Base-by-base conservation (phyloP, 2,329 filamentous ascomycete genomes). In the Xylariaceae sp. region DNA sequence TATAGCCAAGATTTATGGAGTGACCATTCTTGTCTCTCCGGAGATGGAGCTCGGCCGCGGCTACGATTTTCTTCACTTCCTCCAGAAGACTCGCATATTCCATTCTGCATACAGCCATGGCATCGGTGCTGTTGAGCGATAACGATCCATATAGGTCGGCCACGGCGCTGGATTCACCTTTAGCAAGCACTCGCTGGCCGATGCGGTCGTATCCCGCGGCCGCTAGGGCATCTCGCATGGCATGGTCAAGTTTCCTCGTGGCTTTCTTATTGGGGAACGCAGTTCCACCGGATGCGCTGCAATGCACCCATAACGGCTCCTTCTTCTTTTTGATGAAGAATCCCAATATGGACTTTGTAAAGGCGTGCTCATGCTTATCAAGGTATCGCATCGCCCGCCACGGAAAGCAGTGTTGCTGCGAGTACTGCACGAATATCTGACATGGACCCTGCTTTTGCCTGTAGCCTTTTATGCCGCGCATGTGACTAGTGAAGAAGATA, bases 401-500 rank as follows among this genome's bases (percentile, higher is more conserved):
- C 17, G 67, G 59, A 48, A 75, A 55, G 53, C 67, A 68, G 59
- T 75, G 73, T 15, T 56, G 44, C 18, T 53, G 60, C 2, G 65
- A 66, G 37, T 34, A 1, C 3, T 30, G 4, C 4, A 64, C 51
- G 13, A 1, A 18, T 1, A 71, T 9, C 7, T 59, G 56, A 61
- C 47, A 62, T n/a, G 54, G 53, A 37, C 68, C 68, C 5, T 9
- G 3, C 17, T 2, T n/a, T 34, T 61, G 18, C n/a, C 50, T 65
- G 42, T 55, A 2, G n/a, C 42, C 58, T 18, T 48, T 61, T 6
- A 65, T 11, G n/a, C 11, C 7, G 6, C 57, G 52, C 44, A 66
- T 9, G 8, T 37, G n/a, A 1, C 10, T 18, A 6, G 69, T 64
- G 10, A 69, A 63, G 3, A 10, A 45, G 45, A 84, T 76, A 11